Percentiles rank a stretch among this genome's conserved stretches.
Evolutionary conservation across 2,329 filamentous ascomycete species (phyloP).

Genomic region (Torrubiellomyces zombiae): DNA sequence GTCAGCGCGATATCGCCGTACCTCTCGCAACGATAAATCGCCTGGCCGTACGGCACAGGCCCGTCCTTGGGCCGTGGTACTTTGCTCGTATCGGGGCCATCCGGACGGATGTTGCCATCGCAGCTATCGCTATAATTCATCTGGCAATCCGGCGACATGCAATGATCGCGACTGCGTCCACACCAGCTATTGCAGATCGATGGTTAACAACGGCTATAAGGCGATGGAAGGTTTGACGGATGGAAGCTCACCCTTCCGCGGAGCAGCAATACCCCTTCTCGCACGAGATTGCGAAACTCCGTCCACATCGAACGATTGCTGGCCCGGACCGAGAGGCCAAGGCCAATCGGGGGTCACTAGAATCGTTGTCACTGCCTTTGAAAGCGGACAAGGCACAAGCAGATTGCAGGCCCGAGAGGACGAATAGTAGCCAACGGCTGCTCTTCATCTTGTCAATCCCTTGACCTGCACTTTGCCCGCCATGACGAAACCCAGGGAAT

Average conservation of each 20-base stretch:
- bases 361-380: background rate
- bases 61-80: conserved; percentile 37
- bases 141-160: conserved; percentile 43
- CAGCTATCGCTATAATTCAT: conserved; percentile 44
- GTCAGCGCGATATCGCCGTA: conserved; percentile 24
- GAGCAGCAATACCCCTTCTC: conserved; percentile 22
- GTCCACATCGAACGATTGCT: conserved; percentile 31
- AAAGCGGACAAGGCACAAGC: too few species aligned
- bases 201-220: background rate
- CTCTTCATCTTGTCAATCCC: too few species aligned
- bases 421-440: too few species aligned
- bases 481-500: too few species aligned
- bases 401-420: too few species aligned
- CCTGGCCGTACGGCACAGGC: conserved; percentile 35
- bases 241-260: conserved; percentile 19
- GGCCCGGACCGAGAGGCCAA: too few species aligned
- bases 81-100: conserved; percentile 35
- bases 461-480: too few species aligned
- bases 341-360: conserved; percentile 3
- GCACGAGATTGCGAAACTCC: conserved; percentile 17
- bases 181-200: conserved; percentile 29
- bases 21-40: conserved; percentile 23
- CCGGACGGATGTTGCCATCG: conserved; percentile 36
- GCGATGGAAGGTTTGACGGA: conserved; percentile 1
- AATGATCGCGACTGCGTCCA: conserved; percentile 36